Base-by-base conservation (phyloP, 257 asterid species). In the Ilex aquifolium region DNA sequence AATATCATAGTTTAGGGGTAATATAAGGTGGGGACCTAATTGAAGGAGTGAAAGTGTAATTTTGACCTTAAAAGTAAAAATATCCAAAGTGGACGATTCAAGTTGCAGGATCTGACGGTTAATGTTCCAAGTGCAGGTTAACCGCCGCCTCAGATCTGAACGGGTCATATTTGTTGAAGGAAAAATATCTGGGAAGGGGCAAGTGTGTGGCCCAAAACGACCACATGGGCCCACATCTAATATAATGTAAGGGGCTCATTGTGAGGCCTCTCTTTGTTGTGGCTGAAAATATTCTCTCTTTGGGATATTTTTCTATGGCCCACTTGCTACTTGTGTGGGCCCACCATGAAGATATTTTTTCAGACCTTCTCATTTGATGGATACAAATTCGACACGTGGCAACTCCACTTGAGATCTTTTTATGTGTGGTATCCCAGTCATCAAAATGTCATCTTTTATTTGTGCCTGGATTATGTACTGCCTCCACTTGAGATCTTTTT, bases 301-400 rank as follows among this genome's bases (percentile, higher is more conserved):
- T 3, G 12, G 17, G 1, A 75, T 75, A 72, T 73, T 64, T 77
- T 77, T 73, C 7, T 32, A 60, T 32, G 49, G 56, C 32, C 6
- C 21, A 76, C 6, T 6, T 10, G 48, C 14, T 27, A 56, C 15
- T 31, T 9, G 13, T 9, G 72, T 66, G 75, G 84, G 82, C 74
- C 85, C 58, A n/a, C 6, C 7, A 0, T 29, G 71, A 31, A 88
- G 97, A 89, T 86, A 84, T 86, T 88, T 86, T 78, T 10, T 48
- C 56, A 30, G 30, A 12, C 44, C 3, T 39, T 15, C 31, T 15
- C 31, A 31, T 10, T 44, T 69, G 10, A 73, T 82, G 96, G 88
- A 76, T 69, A 67, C 27, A 32, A 76, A 2, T 1, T 13, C 1
- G 82, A 77, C 95, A 86, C 87, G 90, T 82, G 90, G 91, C 66